A percentile compares a stretch with the other conserved stretches of the same genome.
phyloP scores from a whole-genome alignment of 2,329 filamentous ascomycete genomes.

The Pseudogymnoascus sp. region DNA sequence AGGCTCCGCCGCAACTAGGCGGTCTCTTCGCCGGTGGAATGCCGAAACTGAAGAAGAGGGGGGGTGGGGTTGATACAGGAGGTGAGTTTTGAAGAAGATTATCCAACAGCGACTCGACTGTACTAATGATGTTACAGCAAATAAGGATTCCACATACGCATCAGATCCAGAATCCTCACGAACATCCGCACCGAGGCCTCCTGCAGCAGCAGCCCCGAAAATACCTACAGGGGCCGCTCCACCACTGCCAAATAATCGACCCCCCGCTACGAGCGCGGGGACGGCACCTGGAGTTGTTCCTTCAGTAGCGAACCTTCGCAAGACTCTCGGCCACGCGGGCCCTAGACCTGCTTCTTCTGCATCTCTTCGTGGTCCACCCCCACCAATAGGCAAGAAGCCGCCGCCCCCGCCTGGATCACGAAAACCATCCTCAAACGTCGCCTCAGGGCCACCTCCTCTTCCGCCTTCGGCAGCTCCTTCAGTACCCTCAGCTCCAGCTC shows the following conservation, averaged over 20 bases:
- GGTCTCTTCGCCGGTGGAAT: conserved; percentile 91
- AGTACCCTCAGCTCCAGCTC: conserved; percentile 32
- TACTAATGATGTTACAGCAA: conserved; percentile 40
- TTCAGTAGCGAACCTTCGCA: conserved; percentile 54
- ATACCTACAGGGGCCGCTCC: conserved; percentile 55
- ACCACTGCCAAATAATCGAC: conserved; percentile 48
- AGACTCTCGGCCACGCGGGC: conserved; percentile 41
- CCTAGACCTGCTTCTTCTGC: conserved; percentile 54
- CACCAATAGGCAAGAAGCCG: conserved; percentile 70
- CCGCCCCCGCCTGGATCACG: conserved; percentile 53
- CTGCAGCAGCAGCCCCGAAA: conserved; percentile 42
- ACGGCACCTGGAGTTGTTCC: conserved; percentile 45
- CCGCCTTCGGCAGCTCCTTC: conserved; percentile 30
- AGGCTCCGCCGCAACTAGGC: conserved; percentile 69
- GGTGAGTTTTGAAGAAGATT: conserved; percentile 33
- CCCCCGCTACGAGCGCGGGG: conserved; percentile 38
- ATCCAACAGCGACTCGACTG: not conserved
- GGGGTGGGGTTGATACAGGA: conserved; percentile 72
- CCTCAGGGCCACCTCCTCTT: conserved; percentile 40
- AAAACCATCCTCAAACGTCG: conserved; percentile 44
- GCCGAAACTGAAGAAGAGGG: conserved; percentile 85
- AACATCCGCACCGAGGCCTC: conserved; percentile 49
- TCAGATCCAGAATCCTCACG: conserved; percentile 69
- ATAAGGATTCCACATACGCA: conserved; percentile 63
- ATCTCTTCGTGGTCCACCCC: conserved; percentile 62